Evolutionary conservation across 2,329 filamentous ascomycete genomes (phyloP).

Genomic region (Cladophialophora psammophila): DNA sequence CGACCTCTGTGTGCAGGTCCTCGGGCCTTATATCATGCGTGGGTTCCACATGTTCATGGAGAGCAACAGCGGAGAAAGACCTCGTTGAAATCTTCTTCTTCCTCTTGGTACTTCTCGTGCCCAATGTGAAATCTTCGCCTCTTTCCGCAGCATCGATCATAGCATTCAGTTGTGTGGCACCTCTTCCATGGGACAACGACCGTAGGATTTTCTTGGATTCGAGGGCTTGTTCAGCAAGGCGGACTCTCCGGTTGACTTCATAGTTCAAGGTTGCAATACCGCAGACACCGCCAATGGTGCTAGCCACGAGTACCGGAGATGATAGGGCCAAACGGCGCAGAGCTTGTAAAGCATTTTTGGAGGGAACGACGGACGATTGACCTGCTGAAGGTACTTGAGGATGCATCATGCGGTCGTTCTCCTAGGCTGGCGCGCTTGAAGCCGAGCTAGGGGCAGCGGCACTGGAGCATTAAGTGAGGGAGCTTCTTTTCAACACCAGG

Average conservation of each 20-base stretch:
- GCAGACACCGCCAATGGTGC: slow-evolving; percentile 49
- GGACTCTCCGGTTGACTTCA: slow-evolving; percentile 51
- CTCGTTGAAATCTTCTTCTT: slow-evolving; percentile 26
- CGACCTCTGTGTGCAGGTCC: background rate
- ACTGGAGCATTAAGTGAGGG: background rate
- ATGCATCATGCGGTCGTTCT: slow-evolving; percentile 22
- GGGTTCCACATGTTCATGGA: slow-evolving; percentile 10
- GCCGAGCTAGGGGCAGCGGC: background rate
- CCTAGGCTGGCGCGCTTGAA: background rate
- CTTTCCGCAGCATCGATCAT: slow-evolving; percentile 56
- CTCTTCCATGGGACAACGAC: slow-evolving; percentile 42
- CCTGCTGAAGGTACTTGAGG: slow-evolving; percentile 4
- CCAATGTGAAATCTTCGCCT: slow-evolving; percentile 51
- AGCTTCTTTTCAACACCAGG: background rate
- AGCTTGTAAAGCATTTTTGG: slow-evolving; percentile 53
- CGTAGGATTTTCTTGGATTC: slow-evolving; percentile 55
- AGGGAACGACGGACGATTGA: slow-evolving; percentile 45
- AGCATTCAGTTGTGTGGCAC: slow-evolving; percentile 47
- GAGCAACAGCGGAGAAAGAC: slow-evolving; percentile 24
- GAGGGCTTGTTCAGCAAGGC: slow-evolving; percentile 52
- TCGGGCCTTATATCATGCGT: background rate
- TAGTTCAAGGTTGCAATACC: slow-evolving; percentile 52
- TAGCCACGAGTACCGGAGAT: slow-evolving; percentile 43
- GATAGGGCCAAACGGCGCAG: slow-evolving; percentile 49
- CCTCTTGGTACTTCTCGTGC: slow-evolving; percentile 46